Evolutionary conservation across 495 filamentous ascomycete species (phyloP), one percentile per base, ranked within the genome.

Genomic region (Penicillium manginii): DNA sequence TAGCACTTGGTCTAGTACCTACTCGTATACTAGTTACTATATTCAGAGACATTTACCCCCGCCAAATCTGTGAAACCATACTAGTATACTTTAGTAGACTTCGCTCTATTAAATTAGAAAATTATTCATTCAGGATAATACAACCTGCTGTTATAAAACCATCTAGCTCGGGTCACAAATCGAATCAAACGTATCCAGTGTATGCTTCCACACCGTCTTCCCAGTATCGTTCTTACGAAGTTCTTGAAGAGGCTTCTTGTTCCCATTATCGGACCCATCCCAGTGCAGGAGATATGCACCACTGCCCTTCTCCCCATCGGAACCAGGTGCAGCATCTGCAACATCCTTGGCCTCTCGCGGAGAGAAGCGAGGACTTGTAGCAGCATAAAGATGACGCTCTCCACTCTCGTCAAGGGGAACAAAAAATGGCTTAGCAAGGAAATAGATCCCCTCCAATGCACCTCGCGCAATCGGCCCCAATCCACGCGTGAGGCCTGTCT

Each of bases 351-450:
- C 26, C 2, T 18, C 59, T 46, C 46, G 46, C 12, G 75, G 63
- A 4, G 76, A 63, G 57, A 65, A 83, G 12, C 64, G 60, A 8
- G 58, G 63, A 66, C 73, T 81, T 32, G 74, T 81, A 26, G 73
- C 73, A 15, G 68, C 65, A 62, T 73, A 81, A 48, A 81, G 60
- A 62, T 81, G 77, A 17, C 80, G 65, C 54, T 77, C 65, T 6
- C 77, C 78, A 29, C 77, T 76, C 55, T 81, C 77, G 6, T 72
- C 64, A 21, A 73, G 40, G 9, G 68, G 57, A 8, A 79, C 66
- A 51, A 63, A 51, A 29, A 68, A 69, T 0, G 64, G 68, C 6
- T 47, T 59, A 15, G 71, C 11, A 17, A 78, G 7, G 4, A 61
- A 12, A 7, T 50, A 15, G 52, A 72, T 2, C 0, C 59, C 32